Percentiles rank a stretch among this genome's conserved stretches.
phyloP scores from a whole-genome alignment of 2,329 filamentous ascomycete species.

The Septoria petroselini region DNA sequence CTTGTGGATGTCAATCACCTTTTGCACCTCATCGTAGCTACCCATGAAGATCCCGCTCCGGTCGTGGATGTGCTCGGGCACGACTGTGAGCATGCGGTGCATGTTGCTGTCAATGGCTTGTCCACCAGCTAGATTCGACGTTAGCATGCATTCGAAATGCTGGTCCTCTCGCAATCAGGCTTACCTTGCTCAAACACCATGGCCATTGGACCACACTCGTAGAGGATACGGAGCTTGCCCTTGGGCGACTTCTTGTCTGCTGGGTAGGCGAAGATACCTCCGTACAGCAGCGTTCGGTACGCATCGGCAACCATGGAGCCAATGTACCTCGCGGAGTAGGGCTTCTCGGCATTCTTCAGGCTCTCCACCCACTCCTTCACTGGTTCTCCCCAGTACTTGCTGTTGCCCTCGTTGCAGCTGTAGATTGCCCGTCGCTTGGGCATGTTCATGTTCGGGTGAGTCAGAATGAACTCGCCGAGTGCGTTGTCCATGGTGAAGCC shows the following conservation, averaged over 20 bases:
- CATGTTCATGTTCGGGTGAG: conserved; percentile 89
- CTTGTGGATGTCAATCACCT: conserved; percentile 82
- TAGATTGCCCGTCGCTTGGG: conserved; percentile 82
- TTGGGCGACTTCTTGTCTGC: conserved; percentile 98
- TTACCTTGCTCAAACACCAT: conserved; percentile 97
- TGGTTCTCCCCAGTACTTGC: conserved; percentile 87
- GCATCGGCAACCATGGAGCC: conserved; percentile 98
- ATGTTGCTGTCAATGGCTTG: conserved; percentile 89
- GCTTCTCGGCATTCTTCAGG: conserved; percentile 74
- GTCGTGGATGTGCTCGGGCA: conserved; percentile 92
- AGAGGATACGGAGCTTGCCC: conserved; percentile 94
- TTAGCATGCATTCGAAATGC: background rate
- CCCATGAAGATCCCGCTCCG: conserved; percentile 94
- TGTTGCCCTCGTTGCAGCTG: conserved; percentile 98
- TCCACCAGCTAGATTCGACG: conserved; percentile 66
- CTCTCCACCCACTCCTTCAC: conserved; percentile 86
- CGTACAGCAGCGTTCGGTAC: conserved; percentile 91
- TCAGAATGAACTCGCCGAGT: conserved; percentile 97
- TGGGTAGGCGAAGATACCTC: conserved; percentile 95
- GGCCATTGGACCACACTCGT: conserved; percentile 98
- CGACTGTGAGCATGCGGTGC: conserved; percentile 82
- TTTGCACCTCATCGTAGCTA: conserved; percentile 91
- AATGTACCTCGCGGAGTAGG: conserved; percentile 93
- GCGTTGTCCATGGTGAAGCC: conserved; percentile 97
- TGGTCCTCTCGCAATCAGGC: conserved; percentile 32